Conservation (phyloP, 495 filamentous ascomycete genomes). For the Neohortaea acidophila region DNA sequence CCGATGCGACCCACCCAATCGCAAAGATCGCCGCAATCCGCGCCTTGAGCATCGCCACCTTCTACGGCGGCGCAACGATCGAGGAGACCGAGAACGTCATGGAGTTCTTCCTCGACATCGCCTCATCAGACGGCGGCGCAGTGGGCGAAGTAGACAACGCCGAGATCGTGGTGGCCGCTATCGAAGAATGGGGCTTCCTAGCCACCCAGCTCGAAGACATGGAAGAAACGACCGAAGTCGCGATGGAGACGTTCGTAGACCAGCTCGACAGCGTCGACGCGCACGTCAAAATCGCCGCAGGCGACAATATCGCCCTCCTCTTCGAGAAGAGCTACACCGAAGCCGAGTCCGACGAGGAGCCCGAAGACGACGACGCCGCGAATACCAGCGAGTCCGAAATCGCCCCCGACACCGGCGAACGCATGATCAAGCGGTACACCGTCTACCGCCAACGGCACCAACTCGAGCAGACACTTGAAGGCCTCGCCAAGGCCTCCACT, state of each 20-base stretch:
- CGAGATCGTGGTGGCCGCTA: conserved; percentile 64
- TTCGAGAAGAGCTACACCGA: conserved; percentile 68
- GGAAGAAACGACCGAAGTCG: conserved; percentile 52
- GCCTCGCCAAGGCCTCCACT: conserved; percentile 43
- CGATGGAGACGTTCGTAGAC: conserved; percentile 76
- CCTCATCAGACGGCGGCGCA: conserved; percentile 66
- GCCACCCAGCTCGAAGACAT: conserved; percentile 73
- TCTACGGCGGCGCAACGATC: conserved; percentile 64
- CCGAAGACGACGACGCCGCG: conserved; percentile 19
- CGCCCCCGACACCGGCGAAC: conserved; percentile 11
- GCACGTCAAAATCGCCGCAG: conserved; percentile 69
- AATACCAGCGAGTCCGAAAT: conserved; percentile 5
- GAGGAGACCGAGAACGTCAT: conserved; percentile 60
- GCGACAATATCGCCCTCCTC: conserved; percentile 76
- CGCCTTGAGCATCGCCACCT: conserved; percentile 53
- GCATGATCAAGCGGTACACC: conserved; percentile 40
- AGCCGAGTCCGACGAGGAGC: conserved; percentile 33
- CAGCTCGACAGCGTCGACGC: conserved; percentile 67
- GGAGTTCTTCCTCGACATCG: conserved; percentile 70
- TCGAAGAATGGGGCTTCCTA: conserved; percentile 78
- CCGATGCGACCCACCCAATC: conserved; percentile 47
- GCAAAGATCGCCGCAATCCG: conserved; percentile 65
- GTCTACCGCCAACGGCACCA: conserved; percentile 28
- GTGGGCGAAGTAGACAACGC: conserved; percentile 61
- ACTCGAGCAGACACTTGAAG: conserved; percentile 34